Conservation (phyloP, 73 alveolate genomes). For the Breviolum minutum region DNA sequence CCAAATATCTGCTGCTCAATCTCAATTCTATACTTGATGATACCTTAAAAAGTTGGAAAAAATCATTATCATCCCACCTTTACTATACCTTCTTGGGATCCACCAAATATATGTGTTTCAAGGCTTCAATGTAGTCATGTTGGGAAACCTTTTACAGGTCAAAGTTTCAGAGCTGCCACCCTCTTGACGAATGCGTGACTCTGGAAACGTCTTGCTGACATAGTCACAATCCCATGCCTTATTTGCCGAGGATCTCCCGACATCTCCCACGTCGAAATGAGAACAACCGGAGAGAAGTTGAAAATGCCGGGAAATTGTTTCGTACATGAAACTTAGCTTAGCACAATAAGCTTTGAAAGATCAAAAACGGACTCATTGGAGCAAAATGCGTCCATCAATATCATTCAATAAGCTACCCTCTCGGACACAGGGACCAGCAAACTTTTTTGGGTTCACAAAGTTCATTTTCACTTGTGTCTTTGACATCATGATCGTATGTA, state of each 20-base stretch:
- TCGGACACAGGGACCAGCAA: not conserved
- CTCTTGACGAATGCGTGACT: slow-evolving; percentile 71
- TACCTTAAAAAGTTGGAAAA: too few relatives aligned
- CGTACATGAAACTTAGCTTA: not conserved
- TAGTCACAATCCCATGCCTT: slow-evolving; percentile 89
- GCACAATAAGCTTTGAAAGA: not conserved
- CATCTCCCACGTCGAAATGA: not conserved
- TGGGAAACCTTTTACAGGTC: too few relatives aligned
- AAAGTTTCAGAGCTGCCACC: slow-evolving; percentile 20
- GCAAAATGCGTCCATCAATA: not conserved
- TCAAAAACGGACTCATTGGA: not conserved
- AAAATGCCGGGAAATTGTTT: not conserved
- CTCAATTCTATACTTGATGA: too few relatives aligned
- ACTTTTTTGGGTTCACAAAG: not conserved
- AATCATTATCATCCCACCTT: too few relatives aligned
- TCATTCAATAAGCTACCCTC: not conserved
- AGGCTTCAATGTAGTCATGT: too few relatives aligned
- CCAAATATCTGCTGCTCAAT: too few relatives aligned
- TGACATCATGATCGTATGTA: too few relatives aligned
- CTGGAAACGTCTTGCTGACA: slow-evolving; percentile 42
- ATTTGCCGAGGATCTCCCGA: not conserved
- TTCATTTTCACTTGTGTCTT: too few relatives aligned
- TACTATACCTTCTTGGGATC: too few relatives aligned
- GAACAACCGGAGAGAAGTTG: not conserved
- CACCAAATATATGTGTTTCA: too few relatives aligned